Evolutionary conservation across 495 filamentous ascomycete genomes (phyloP).

Genomic region (Aspergillus sclerotioniger): DNA sequence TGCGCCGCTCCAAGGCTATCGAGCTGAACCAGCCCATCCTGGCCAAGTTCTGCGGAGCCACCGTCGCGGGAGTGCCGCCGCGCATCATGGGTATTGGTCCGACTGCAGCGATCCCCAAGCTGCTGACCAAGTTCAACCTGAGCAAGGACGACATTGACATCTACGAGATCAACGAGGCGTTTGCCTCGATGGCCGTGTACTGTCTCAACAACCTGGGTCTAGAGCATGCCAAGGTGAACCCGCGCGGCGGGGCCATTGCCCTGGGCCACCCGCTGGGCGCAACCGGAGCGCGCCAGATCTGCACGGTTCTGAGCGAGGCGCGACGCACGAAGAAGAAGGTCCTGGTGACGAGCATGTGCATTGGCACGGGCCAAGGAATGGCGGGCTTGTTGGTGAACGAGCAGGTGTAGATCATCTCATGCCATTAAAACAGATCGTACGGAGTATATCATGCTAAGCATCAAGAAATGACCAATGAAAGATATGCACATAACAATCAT

Average conservation of each 20-base stretch:
- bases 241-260: constrained; percentile 76
- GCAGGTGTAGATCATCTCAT: constrained; percentile 42
- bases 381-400: constrained; percentile 83
- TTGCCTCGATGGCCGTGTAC: constrained; percentile 96
- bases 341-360: constrained; percentile 82
- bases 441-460: not conserved
- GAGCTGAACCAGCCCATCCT: constrained; percentile 88
- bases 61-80: constrained; percentile 83
- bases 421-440: not conserved
- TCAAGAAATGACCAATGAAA: not conserved
- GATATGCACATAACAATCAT: not conserved
- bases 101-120: constrained; percentile 90
- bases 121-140: constrained; percentile 76
- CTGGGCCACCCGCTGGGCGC: constrained; percentile 80
- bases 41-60: constrained; percentile 91
- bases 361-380: constrained; percentile 83
- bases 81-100: constrained; percentile 98
- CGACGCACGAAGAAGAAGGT: constrained; percentile 78
- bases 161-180: constrained; percentile 95
- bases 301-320: constrained; percentile 79
- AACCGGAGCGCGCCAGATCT: constrained; percentile 77
- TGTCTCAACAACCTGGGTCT: constrained; percentile 75
- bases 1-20: constrained; percentile 88
- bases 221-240: constrained; percentile 84
- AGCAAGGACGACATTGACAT: constrained; percentile 82